These are phyloP conservation scores for Epichloe elymi DNA, from an alignment of 2,329 filamentous ascomycete species.

Conservation along the genomic window DNA sequence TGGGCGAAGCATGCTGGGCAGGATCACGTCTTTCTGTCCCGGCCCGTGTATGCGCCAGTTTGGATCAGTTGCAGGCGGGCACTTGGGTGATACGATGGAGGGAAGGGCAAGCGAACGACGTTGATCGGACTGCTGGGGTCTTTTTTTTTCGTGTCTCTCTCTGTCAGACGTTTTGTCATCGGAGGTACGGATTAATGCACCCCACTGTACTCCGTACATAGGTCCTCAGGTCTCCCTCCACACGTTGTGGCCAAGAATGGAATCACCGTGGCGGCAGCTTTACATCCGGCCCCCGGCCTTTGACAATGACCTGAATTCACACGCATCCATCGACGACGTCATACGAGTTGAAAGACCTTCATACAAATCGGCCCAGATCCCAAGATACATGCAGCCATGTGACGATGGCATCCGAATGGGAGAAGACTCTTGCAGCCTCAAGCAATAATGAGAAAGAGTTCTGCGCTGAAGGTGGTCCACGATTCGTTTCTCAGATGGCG, in stretches of 20 bases:
- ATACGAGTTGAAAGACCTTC: too few relatives aligned
- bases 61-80: neutral
- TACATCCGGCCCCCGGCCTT: neutral
- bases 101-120: neutral
- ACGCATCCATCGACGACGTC: too few relatives aligned
- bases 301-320: too few relatives aligned
- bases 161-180: neutral
- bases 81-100: neutral
- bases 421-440: too few relatives aligned
- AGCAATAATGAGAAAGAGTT: too few relatives aligned
- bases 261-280: neutral
- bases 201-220: too few relatives aligned
- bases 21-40: conserved; percentile 3
- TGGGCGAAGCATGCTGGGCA: conserved; percentile 16
- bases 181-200: neutral
- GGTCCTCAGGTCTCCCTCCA: too few relatives aligned
- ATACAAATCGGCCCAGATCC: too few relatives aligned
- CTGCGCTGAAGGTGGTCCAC: too few relatives aligned
- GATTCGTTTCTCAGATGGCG: too few relatives aligned
- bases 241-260: neutral
- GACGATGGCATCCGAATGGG: too few relatives aligned
- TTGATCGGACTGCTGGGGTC: neutral
- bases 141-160: neutral
- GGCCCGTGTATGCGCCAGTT: neutral
- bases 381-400: too few relatives aligned